These are phyloP conservation scores for Austroboletus novae-zelandiae DNA, from an alignment of 1,284 basidiomycete genomes.

Conservation along the genomic window DNA sequence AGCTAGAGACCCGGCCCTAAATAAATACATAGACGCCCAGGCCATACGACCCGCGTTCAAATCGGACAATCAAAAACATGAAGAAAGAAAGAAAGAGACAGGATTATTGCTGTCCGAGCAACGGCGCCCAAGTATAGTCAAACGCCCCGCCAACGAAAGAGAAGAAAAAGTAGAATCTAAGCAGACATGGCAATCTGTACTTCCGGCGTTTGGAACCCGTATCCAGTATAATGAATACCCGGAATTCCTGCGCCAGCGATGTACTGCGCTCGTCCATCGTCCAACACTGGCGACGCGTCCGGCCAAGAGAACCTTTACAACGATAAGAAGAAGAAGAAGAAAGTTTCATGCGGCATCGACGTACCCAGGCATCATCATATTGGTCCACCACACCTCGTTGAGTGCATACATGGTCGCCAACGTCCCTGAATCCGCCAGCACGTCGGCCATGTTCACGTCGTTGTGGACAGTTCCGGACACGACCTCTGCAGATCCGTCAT, in stretches of 20 bases:
- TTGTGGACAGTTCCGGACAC: conserved; percentile 19
- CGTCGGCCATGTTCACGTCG: conserved; percentile 39
- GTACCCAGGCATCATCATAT: conserved; percentile 81
- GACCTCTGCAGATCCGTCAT: background rate
- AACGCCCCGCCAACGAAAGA: no score
- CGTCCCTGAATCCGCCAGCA: conserved; percentile 53
- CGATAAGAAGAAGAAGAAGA: background rate
- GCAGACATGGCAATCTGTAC: conserved; percentile 21
- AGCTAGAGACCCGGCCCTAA: no score
- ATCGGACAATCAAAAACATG: no score
- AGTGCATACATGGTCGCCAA: conserved; percentile 71
- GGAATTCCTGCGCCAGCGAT: conserved; percentile 13
- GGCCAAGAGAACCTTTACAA: conserved; percentile 31
- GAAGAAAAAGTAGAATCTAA: background rate
- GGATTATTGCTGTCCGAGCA: no score
- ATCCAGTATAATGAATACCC: conserved; percentile 17
- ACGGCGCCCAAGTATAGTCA: no score
- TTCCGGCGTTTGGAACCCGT: conserved; percentile 21
- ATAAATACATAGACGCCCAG: no score
- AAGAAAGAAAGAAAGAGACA: no score
- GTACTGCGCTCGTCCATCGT: conserved; percentile 11
- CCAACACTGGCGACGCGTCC: conserved; percentile 28
- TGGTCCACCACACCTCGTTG: conserved; percentile 70
- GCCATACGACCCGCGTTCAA: no score
- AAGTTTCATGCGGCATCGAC: conserved; percentile 2